These are phyloP conservation scores for Cenchrus purpureus DNA, from an alignment of 176 grass and related monocot species.

Conservation along the genomic window DNA sequence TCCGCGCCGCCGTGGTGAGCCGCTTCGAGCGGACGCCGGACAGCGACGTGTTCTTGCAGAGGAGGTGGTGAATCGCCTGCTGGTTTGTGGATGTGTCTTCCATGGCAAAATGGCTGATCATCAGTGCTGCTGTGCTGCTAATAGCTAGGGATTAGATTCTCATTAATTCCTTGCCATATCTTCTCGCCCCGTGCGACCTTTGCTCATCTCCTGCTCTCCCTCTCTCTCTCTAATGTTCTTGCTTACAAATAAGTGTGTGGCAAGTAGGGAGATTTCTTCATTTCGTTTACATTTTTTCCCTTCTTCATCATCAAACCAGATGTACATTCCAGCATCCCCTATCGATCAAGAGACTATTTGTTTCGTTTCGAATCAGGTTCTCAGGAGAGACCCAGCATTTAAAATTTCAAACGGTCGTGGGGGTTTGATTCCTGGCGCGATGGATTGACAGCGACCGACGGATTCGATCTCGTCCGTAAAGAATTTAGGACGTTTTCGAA, in stretches of 20 bases:
- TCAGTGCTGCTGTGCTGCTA: not conserved
- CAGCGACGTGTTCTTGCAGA: conserved; percentile 55
- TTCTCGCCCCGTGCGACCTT: not conserved
- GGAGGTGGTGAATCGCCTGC: conserved; percentile 52
- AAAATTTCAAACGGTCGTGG: not conserved
- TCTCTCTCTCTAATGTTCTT: not conserved
- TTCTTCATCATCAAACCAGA: not conserved
- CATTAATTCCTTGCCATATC: not conserved
- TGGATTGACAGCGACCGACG: not conserved
- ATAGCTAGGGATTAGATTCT: not conserved
- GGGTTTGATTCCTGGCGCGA: not conserved
- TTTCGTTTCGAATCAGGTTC: not conserved
- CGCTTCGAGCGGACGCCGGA: conserved; percentile 57
- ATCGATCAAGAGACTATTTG: not conserved
- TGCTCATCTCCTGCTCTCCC: not conserved
- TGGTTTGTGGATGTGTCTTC: not conserved
- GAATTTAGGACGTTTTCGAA: conserved; percentile 36
- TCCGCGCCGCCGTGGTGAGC: conserved; percentile 67
- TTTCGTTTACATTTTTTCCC: not conserved
- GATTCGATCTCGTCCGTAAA: conserved; percentile 1
- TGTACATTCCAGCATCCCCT: conserved; percentile 38
- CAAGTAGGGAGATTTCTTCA: not conserved
- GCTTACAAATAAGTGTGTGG: not conserved
- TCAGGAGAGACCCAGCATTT: not conserved
- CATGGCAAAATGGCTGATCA: not conserved